Evolutionary conservation across 352 stramenopile genomes (phyloP).

Genomic region (Phytophthora pini): DNA sequence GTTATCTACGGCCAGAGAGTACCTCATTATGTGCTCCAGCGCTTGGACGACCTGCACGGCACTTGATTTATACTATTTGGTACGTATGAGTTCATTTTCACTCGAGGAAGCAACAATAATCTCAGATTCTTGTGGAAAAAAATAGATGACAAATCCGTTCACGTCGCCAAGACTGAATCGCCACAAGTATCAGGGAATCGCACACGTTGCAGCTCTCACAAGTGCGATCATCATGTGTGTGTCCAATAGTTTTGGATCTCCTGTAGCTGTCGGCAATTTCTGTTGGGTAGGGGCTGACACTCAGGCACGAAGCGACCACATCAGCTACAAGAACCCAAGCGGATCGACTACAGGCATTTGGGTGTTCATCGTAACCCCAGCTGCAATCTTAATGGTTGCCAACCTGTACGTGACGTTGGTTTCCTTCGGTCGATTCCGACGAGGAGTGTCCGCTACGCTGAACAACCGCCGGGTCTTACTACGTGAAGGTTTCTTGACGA

Average conservation of each 20-base stretch:
- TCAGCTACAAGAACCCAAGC: conserved; percentile 33
- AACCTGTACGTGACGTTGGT: conserved; percentile 78
- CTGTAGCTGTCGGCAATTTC: conserved; percentile 69
- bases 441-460: conserved; percentile 65
- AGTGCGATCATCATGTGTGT: conserved; percentile 57
- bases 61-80: conserved; percentile 74
- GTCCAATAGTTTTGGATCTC: conserved; percentile 60
- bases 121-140: too few relatives aligned
- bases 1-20: conserved; percentile 72
- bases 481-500: conserved; percentile 77
- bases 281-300: conserved; percentile 72
- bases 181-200: conserved; percentile 66
- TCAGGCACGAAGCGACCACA: conserved; percentile 37
- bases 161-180: conserved; percentile 78
- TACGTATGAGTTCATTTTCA: conserved; percentile 24
- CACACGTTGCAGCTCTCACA: conserved; percentile 44
- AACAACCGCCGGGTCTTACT: conserved; percentile 61
- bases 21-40: conserved; percentile 78
- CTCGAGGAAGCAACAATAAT: too few relatives aligned
- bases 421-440: conserved; percentile 64
- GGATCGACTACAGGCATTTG: conserved; percentile 52
- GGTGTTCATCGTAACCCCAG: conserved; percentile 74
- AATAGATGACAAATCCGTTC: conserved; percentile 80
- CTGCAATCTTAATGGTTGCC: conserved; percentile 53
- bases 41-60: conserved; percentile 77